Percentiles rank a stretch among this genome's conserved stretches.
These are phyloP conservation scores for Debaryomyces subglobosus DNA, from an alignment of 1,139 yeast species.

Conservation along the genomic window DNA sequence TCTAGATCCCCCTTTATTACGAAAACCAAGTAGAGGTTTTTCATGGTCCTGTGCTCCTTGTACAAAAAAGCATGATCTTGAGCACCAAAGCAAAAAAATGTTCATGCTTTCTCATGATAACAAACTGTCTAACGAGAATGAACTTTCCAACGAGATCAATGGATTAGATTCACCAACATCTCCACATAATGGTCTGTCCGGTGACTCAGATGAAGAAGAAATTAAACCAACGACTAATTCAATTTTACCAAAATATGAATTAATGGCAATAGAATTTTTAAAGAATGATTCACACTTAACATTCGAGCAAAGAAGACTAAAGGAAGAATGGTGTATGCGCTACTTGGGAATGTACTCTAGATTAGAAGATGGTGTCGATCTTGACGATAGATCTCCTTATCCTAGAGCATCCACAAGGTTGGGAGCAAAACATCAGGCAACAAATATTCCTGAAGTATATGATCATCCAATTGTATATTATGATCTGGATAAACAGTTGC, in stretches of 20 bases:
- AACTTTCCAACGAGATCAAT: slow-evolving; percentile 28
- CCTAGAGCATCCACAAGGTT: slow-evolving; percentile 81
- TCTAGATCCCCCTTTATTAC: slow-evolving; percentile 79
- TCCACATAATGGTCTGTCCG: slow-evolving; percentile 11
- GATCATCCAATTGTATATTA: slow-evolving; percentile 72
- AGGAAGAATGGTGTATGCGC: slow-evolving; percentile 80
- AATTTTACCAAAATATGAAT: slow-evolving; percentile 59
- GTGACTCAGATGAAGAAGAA: slow-evolving; percentile 14
- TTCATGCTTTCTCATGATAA: slow-evolving; percentile 50
- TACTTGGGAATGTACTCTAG: slow-evolving; percentile 79
- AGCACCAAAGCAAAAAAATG: slow-evolving; percentile 32
- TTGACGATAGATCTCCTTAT: slow-evolving; percentile 74
- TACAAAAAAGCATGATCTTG: slow-evolving; percentile 46
- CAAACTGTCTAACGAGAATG: slow-evolving; percentile 43
- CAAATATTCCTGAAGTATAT: slow-evolving; percentile 66
- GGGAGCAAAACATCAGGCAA: slow-evolving; percentile 76
- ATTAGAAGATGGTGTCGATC: slow-evolving; percentile 77
- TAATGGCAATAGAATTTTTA: slow-evolving; percentile 57
- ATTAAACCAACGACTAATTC: slow-evolving; percentile 9
- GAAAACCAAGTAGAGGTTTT: slow-evolving; percentile 85
- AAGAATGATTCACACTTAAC: slow-evolving; percentile 45
- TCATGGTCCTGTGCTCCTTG: slow-evolving; percentile 93
- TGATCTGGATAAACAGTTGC: slow-evolving; percentile 39
- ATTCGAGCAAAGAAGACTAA: slow-evolving; percentile 49
- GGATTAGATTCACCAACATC: slow-evolving; percentile 21